Base-by-base conservation (phyloP, 139 green algal species). In the Volvox reticuliferus region DNA sequence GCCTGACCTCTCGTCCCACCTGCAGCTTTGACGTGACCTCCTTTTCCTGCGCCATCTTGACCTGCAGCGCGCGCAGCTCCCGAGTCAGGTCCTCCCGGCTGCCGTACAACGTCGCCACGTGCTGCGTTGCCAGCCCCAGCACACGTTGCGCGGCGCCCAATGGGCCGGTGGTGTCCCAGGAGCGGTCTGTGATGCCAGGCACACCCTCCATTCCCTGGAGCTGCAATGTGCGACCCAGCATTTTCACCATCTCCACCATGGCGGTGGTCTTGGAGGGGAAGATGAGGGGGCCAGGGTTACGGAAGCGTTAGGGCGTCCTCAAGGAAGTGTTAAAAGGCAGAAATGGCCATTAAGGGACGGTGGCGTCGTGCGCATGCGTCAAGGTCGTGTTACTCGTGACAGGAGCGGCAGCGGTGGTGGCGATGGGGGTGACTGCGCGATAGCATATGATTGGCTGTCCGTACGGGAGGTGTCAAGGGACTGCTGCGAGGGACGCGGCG, bases 191-290 rank as follows among this genome's bases (percentile, higher is more conserved):
- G 21, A 84, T 12, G 12, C 32, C 30, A 1, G 86, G 86, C 55
- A 90, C 75, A 5, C 86, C 86, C 30, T 84, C 73, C 73, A 84
- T 63, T 55, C 86, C 86, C 75, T 90, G 86, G 24, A 90, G 33
- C 73, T 30, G 16, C 86, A 90, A 5, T 13, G 86, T 90, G 32
- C 86, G 86, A 1, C 44, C 86, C 32, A 90, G 44, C 50, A 85
- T 26, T 76, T 90, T 90, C 55, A 84, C 75, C 55, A 85, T 36
- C 86, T 90, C 86, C 0, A 32, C 26, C 71, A 84, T 30, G 35
- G 84, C 44, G 68, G 28, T 50, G 37, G 37, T 79, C 84, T 88
- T 62, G 22, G 6, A 24, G 65, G 26, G 18, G 79, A 44, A 55
- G 44, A 55, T 55, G 55, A 1, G 14, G 82, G 33, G 28, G 67